Base-by-base conservation (phyloP, 1,139 yeast genomes). In the Suzukiozyma palmioleophila region DNA sequence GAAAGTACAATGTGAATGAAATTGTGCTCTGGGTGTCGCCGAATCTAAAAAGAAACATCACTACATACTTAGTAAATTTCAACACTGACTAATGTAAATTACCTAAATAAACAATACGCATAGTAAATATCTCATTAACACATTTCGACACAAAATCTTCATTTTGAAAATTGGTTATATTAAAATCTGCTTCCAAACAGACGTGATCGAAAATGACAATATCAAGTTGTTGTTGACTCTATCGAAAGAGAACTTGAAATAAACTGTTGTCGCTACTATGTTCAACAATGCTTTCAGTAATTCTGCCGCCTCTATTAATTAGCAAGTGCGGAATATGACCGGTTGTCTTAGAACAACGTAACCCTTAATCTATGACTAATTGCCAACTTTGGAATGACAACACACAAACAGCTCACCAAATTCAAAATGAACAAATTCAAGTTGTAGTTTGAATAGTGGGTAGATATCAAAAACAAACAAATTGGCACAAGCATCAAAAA, bases 401-500 rank as follows among this genome's bases (percentile, higher is more conserved):
- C 81, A 50, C 88, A 68, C 39, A 81, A 70, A 56, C 97, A 90
- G 44, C 94, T 79, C 36, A 81, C 70, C 13, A 90, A 81, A 62
- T 92, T 92, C 53, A 87, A 73, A 26, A 87, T 65, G 59, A 90
- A 92, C 57, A 85, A 74, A 49, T 79, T 78, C 48, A 88, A 66
- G 57, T 89, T 92, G 63, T 89, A 90, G 56, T 81, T 83, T 24
- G 95, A 81, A 60, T 90, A 92, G 60, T 92, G 97, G 2, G 97
- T 90, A 43, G 95, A 81, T 38, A 89, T 73, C 52, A 92, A 73
- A 55, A 92, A 92, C 54, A 92, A 72, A 8, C 80, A 83, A 49
- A 92, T 86, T 30, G 98, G 98, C 12, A 92, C 96, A 43, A 87
- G 80, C 68, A 90, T 77, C 52, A 92, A 70, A 57, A 89, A 92